phyloP scores from a whole-genome alignment of 495 filamentous ascomycete species.

The Glonium stellatum region DNA sequence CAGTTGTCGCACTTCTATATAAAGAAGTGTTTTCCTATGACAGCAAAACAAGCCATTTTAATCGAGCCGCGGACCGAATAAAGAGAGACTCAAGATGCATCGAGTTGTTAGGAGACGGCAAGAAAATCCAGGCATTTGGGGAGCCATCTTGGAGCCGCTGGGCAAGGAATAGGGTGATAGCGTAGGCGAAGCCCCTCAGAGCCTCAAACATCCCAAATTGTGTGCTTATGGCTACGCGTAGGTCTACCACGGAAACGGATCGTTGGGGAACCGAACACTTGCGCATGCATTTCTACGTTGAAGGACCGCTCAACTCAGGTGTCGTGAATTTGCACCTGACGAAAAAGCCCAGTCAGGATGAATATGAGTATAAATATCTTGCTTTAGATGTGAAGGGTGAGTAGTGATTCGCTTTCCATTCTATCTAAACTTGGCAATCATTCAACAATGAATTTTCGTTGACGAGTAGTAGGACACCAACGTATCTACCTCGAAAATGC shows the following conservation, averaged over 20 bases:
- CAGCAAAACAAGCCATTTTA: constrained; percentile 81
- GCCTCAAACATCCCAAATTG: neutral
- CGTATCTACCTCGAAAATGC: constrained; percentile 54
- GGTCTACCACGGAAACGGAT: constrained; percentile 62
- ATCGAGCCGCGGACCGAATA: constrained; percentile 74
- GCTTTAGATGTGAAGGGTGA: constrained; percentile 66
- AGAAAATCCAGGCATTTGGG: constrained; percentile 75
- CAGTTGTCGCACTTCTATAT: constrained; percentile 71
- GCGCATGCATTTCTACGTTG: constrained; percentile 82
- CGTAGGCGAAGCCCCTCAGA: constrained; percentile 45
- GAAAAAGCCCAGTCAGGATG: constrained; percentile 52
- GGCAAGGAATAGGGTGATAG: constrained; percentile 76
- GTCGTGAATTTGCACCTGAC: constrained; percentile 71
- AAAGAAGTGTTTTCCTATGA: constrained; percentile 80
- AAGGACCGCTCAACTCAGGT: constrained; percentile 71
- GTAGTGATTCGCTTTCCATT: constrained; percentile 2
- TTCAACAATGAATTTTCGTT: neutral
- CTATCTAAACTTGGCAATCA: neutral
- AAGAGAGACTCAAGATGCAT: constrained; percentile 62
- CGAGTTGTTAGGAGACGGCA: constrained; percentile 65
- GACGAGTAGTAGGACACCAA: constrained; percentile 32
- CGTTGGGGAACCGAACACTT: constrained; percentile 71
- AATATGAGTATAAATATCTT: constrained; percentile 76
- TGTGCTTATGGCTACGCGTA: constrained; percentile 26
- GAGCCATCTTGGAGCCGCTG: constrained; percentile 77